These are phyloP conservation scores for Hyaloscypha finlandica DNA, from an alignment of 495 filamentous ascomycete genomes.

Conservation along the genomic window DNA sequence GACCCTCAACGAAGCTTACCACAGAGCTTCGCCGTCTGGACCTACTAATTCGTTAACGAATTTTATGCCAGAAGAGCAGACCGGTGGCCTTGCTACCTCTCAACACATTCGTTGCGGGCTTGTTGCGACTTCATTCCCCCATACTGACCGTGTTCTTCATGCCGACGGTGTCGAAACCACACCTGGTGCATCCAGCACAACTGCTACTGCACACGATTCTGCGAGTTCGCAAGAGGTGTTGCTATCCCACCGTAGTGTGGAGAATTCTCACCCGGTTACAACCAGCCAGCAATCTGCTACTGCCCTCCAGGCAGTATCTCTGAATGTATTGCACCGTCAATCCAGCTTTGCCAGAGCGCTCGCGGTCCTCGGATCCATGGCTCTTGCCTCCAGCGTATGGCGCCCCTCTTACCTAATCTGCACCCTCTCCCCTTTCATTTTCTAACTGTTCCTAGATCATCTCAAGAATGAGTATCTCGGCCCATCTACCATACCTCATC, in stretches of 20 bases:
- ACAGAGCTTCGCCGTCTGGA: neutral
- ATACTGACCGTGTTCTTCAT: neutral
- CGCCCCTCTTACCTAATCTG: neutral
- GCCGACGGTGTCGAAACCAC: neutral
- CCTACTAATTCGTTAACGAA: neutral
- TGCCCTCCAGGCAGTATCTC: neutral
- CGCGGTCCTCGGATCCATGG: neutral
- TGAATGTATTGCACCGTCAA: neutral
- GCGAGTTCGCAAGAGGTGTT: neutral
- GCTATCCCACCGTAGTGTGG: neutral
- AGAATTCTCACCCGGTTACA: neutral
- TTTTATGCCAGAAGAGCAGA: neutral
- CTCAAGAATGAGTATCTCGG: neutral
- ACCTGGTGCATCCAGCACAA: neutral
- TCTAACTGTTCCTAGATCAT: constrained; percentile 1
- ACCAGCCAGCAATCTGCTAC: neutral
- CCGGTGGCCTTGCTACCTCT: neutral
- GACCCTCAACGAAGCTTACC: neutral
- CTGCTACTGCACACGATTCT: neutral
- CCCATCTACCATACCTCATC: constrained; percentile 1
- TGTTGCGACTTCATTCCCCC: neutral
- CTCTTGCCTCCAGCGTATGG: neutral
- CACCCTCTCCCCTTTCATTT: neutral
- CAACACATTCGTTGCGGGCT: neutral
- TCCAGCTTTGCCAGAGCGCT: neutral